Conservation (phyloP, 495 filamentous ascomycete species). For the Hyaloscypha hepaticicola region DNA sequence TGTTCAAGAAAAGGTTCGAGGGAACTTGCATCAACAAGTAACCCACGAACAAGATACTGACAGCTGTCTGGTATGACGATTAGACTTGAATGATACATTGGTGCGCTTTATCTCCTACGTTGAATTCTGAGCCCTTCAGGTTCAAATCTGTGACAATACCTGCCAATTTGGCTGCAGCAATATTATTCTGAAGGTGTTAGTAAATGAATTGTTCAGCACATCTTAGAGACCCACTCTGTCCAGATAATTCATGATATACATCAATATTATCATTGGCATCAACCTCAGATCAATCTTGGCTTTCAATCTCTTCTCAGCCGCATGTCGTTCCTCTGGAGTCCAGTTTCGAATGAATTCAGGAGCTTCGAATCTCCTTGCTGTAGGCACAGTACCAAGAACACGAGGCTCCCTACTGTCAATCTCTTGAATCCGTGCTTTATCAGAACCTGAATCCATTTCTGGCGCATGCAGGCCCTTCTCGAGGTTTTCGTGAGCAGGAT, state of each 20-base stretch:
- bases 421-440: slow-evolving; percentile 20
- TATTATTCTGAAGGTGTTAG: slow-evolving; percentile 41
- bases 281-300: slow-evolving; percentile 64
- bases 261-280: slow-evolving; percentile 63
- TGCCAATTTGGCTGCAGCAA: slow-evolving; percentile 51
- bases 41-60: slow-evolving; percentile 43
- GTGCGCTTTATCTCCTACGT: slow-evolving; percentile 34
- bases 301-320: slow-evolving; percentile 50
- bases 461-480: slow-evolving; percentile 18
- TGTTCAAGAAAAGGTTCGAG: slow-evolving; percentile 60
- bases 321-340: slow-evolving; percentile 47
- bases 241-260: slow-evolving; percentile 83
- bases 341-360: slow-evolving; percentile 52
- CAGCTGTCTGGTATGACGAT: slow-evolving; percentile 29
- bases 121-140: slow-evolving; percentile 46
- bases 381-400: background rate
- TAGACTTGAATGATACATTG: background rate
- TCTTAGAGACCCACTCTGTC: slow-evolving; percentile 57
- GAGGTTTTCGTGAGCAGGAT: slow-evolving; percentile 9
- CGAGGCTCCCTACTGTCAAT: slow-evolving; percentile 12
- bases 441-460: slow-evolving; percentile 16
- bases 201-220: background rate
- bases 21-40: slow-evolving; percentile 44
- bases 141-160: slow-evolving; percentile 47
- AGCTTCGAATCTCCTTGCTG: slow-evolving; percentile 36